Conservation (phyloP, 2,329 filamentous ascomycete species). For the Gaeumannomyces sp. region DNA sequence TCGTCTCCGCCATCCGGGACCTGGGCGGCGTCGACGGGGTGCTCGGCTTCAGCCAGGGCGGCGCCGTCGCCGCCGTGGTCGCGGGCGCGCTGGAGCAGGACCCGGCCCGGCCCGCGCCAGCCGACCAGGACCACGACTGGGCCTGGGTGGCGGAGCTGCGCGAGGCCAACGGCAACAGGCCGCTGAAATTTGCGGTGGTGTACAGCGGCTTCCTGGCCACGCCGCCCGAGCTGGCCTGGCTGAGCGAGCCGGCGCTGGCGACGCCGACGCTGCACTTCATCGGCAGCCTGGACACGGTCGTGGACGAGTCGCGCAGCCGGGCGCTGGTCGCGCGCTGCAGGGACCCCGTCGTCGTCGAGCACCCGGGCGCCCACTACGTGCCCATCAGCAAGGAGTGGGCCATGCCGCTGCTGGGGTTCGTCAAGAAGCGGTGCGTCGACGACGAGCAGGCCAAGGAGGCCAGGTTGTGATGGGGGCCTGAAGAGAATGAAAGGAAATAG, state of each 20-base stretch:
- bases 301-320: slow-evolving; percentile 68
- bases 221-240: slow-evolving; percentile 54
- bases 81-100: slow-evolving; percentile 62
- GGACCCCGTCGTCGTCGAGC: slow-evolving; percentile 51
- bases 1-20: slow-evolving; percentile 56
- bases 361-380: slow-evolving; percentile 87
- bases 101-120: slow-evolving; percentile 20
- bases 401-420: slow-evolving; percentile 53
- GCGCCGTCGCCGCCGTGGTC: slow-evolving; percentile 64
- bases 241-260: slow-evolving; percentile 67
- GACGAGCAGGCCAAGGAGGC: slow-evolving; percentile 11
- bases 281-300: slow-evolving; percentile 79
- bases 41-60: slow-evolving; percentile 79
- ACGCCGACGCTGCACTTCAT: slow-evolving; percentile 79
- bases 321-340: slow-evolving; percentile 61
- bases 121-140: slow-evolving; percentile 24
- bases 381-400: slow-evolving; percentile 78
- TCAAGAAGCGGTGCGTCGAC: slow-evolving; percentile 20
- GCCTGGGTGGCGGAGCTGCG: slow-evolving; percentile 40
- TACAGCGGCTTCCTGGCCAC: slow-evolving; percentile 74
- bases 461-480: background rate
- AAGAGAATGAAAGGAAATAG: background rate
- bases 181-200: slow-evolving; percentile 62
- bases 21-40: slow-evolving; percentile 68
- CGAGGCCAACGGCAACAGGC: slow-evolving; percentile 38